Percentiles rank a stretch among this genome's conserved stretches.
These are phyloP conservation scores for Pezicula carpinea DNA, from an alignment of 2,329 filamentous ascomycete genomes.

Conservation along the genomic window DNA sequence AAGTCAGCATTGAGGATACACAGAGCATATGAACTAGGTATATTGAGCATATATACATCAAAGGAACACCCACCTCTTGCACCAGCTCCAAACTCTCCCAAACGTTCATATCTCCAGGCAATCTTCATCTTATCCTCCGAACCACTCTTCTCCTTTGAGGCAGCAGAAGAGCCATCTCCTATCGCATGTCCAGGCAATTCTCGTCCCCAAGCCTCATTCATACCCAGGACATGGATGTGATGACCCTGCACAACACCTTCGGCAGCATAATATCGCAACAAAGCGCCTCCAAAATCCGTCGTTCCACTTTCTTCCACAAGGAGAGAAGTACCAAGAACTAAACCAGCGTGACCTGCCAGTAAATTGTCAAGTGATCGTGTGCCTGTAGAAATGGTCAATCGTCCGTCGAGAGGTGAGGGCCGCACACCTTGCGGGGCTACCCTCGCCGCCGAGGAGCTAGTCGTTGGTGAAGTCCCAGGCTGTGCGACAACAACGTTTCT, in stretches of 20 bases:
- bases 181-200: constrained; percentile 69
- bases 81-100: constrained; percentile 64
- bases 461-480: constrained; percentile 14
- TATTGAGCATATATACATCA: constrained; percentile 50
- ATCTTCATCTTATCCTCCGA: constrained; percentile 89
- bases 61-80: constrained; percentile 34
- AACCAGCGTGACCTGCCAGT: constrained; percentile 79
- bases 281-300: constrained; percentile 83
- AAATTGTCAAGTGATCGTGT: constrained; percentile 80
- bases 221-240: constrained; percentile 77
- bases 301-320: constrained; percentile 86
- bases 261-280: constrained; percentile 85
- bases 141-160: constrained; percentile 30
- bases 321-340: constrained; percentile 75
- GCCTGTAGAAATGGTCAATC: constrained; percentile 85
- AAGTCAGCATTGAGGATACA: constrained; percentile 10
- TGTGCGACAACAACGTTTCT: constrained; percentile 53
- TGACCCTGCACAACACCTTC: constrained; percentile 92
- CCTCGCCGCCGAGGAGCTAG: constrained; percentile 16
- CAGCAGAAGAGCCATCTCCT: constrained; percentile 37
- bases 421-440: constrained; percentile 52
- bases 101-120: constrained; percentile 90
- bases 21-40: neutral
- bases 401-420: constrained; percentile 84
- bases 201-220: constrained; percentile 73